Conservation (phyloP, 208 protist species). For the Trypanosoma caninum region DNA sequence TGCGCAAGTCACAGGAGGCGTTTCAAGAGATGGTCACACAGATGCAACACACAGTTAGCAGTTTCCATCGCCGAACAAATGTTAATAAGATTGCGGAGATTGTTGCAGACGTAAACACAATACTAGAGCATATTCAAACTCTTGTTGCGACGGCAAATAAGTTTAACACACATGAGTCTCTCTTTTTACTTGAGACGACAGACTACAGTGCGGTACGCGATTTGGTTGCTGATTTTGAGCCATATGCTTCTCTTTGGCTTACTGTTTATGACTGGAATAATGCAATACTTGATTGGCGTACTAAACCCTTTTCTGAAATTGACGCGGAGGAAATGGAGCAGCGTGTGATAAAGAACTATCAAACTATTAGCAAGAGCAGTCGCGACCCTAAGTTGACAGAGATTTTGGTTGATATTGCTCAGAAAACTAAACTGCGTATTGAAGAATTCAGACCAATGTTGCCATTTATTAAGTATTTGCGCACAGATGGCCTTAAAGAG, state of each 20-base stretch:
- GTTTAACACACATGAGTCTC: conserved; percentile 94
- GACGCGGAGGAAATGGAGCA: conserved; percentile 92
- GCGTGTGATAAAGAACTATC: conserved; percentile 66
- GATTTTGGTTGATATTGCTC: conserved; percentile 84
- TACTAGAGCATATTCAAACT: conserved; percentile 86
- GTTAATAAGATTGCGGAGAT: conserved; percentile 84
- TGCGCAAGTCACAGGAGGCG: conserved; percentile 81
- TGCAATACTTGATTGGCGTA: conserved; percentile 80
- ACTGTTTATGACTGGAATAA: conserved; percentile 89
- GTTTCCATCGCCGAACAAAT: conserved; percentile 91
- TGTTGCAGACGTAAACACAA: conserved; percentile 77
- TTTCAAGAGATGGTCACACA: conserved; percentile 78
- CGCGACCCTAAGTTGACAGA: conserved; percentile 79
- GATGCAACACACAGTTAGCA: conserved; percentile 67
- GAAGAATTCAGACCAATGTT: conserved; percentile 95
- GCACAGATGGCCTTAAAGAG: conserved; percentile 95
- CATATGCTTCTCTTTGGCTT: conserved; percentile 94
- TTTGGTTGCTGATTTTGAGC: conserved; percentile 94
- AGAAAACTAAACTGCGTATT: conserved; percentile 83
- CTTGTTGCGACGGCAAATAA: conserved; percentile 83
- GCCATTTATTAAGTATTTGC: conserved; percentile 93
- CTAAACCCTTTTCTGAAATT: conserved; percentile 75
- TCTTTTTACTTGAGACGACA: conserved; percentile 93
- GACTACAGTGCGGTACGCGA: conserved; percentile 90
- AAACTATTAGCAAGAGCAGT: conserved; percentile 84